Base-by-base conservation (phyloP, 2,329 filamentous ascomycete genomes). In the Aspergillus spinulosporus region DNA sequence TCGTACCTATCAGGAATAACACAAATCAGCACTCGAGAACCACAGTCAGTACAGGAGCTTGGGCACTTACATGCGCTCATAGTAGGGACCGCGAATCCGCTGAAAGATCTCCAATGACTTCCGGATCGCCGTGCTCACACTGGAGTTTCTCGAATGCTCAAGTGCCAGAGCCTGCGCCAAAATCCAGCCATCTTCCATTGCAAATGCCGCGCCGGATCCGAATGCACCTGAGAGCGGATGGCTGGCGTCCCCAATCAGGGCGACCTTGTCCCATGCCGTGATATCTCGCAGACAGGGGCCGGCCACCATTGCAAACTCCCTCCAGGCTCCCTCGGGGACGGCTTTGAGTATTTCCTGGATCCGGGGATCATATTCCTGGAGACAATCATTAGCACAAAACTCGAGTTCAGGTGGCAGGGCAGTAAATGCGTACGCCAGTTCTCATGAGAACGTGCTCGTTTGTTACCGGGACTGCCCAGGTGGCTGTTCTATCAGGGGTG, bases 131-230 rank as follows among this genome's bases (percentile, higher is more conserved):
- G 8, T 34, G n/a, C 5, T 12, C 3, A 40, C 26, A n/a, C 5
- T 12, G 3, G 29, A 34, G 11, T 26, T 32, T 4, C 31, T 39
- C 2, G 28, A 32, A 14, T 31, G 4, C 39, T 55, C 52, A 9
- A 55, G 26, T 32, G 50, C 53, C 9, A 56, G 26, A 3, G 53
- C 53, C 8, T 47, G n/a, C 3, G 53, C 53, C 5, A 56, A 47
- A 28, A 56, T 51, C 53, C 53, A 56, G 4, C 46, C 53, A 46
- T 56, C 53, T 15, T 56, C 53, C 53, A 56, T 56, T 1, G 53
- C 53, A 14, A 56, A 56, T n/a, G 53, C 34, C 0, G 53, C 53
- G 0, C 53, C 53, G 21, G 53, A 56, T 3, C 53, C 53, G 8
- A 56, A 56, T 1, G 53, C 53, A n/a, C 53, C 53, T 3, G 53